Evolutionary conservation across 768 basidiomycete species (phyloP).

Genomic region (Cystoderma amianthinum): DNA sequence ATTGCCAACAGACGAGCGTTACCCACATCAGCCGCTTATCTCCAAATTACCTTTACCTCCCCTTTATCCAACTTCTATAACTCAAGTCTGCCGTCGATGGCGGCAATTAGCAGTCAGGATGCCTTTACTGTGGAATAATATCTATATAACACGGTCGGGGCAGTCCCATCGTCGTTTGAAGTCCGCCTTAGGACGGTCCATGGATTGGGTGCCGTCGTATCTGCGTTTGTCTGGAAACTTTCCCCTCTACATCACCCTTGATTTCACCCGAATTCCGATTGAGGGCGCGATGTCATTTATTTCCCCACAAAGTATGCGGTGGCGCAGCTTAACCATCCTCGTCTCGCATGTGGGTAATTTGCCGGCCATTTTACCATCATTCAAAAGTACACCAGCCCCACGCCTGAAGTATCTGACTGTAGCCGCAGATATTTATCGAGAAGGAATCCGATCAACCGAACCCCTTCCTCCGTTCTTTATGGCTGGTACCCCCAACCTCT

Average conservation of each 20-base stretch:
- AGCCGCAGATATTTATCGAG: slow-evolving; percentile 19
- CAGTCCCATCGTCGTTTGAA: slow-evolving; percentile 14
- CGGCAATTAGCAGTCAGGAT: slow-evolving; percentile 11
- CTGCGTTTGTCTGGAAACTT: slow-evolving; percentile 10
- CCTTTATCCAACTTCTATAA: slow-evolving; percentile 11
- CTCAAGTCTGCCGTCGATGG: slow-evolving; percentile 19
- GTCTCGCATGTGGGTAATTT: slow-evolving; percentile 19
- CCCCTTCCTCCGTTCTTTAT: slow-evolving; percentile 15
- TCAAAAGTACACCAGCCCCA: slow-evolving; percentile 10
- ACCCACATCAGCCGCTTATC: slow-evolving; percentile 17
- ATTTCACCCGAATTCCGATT: slow-evolving; percentile 16
- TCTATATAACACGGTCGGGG: slow-evolving; percentile 15
- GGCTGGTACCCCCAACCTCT: slow-evolving; percentile 11
- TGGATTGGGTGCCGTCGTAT: slow-evolving; percentile 17
- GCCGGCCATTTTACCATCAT: slow-evolving; percentile 11
- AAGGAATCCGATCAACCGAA: slow-evolving; percentile 17
- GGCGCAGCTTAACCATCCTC: slow-evolving; percentile 17
- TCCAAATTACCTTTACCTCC: slow-evolving; percentile 12
- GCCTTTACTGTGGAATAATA: slow-evolving; percentile 14
- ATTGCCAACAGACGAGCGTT: slow-evolving; percentile 14
- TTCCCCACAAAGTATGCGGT: slow-evolving; percentile 10
- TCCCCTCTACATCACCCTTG: slow-evolving; percentile 16
- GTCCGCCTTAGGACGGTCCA: slow-evolving; percentile 8
- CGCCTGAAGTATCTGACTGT: slow-evolving; percentile 11
- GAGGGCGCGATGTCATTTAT: slow-evolving; percentile 6